A percentile compares a stretch with the other conserved stretches of the same genome.
Conservation (phyloP, 73 alveolate genomes). For the Symbiodinium natans region DNA sequence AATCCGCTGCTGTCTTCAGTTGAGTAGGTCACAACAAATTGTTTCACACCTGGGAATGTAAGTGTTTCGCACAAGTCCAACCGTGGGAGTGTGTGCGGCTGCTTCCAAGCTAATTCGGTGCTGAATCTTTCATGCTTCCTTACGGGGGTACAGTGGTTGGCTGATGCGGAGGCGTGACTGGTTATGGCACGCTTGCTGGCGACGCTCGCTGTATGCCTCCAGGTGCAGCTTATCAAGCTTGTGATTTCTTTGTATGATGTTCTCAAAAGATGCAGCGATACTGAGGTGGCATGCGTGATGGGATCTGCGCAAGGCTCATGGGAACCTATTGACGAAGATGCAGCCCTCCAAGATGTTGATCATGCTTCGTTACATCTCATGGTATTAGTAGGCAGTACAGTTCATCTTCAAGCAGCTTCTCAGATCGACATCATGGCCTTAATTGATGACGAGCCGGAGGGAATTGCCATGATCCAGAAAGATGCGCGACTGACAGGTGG, state of each 20-base stretch:
- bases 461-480: conserved; percentile 65
- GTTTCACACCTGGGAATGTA: no score
- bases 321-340: conserved; percentile 87
- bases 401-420: neutral
- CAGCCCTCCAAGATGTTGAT: neutral
- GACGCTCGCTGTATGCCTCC: neutral
- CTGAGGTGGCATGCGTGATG: neutral
- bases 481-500: conserved; percentile 76
- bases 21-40: no score
- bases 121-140: no score
- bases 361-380: neutral
- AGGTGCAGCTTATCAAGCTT: neutral
- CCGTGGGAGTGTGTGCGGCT: no score
- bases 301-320: conserved; percentile 22
- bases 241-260: no score
- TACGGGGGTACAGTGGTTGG: neutral
- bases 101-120: no score
- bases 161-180: neutral
- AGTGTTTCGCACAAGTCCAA: no score
- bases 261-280: neutral
- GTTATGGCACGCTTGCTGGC: conserved; percentile 1
- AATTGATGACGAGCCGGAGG: conserved; percentile 87
- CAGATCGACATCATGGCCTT: conserved; percentile 82
- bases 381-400: neutral
- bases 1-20: no score